phyloP scores from a whole-genome alignment of 2,329 filamentous ascomycete genomes.

The Camillea tinctor region DNA sequence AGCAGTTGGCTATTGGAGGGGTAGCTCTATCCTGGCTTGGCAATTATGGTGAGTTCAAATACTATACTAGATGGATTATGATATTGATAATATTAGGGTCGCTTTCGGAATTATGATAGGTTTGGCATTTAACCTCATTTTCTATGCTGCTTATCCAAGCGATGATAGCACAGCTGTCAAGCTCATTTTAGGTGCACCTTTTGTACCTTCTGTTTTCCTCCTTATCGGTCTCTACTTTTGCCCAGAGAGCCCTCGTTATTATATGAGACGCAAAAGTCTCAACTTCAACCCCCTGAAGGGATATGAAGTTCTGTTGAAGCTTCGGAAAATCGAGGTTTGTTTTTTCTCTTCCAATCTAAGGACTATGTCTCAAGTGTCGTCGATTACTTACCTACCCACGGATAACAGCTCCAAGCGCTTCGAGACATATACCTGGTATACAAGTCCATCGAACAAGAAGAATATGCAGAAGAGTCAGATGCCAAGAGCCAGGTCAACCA shows the following conservation, averaged over 20 bases:
- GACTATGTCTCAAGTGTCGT: background rate
- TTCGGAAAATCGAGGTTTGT: conserved; percentile 37
- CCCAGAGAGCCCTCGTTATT: conserved; percentile 40
- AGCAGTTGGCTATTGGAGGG: conserved; percentile 47
- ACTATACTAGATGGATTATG: background rate
- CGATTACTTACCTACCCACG: background rate
- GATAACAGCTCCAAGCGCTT: conserved; percentile 38
- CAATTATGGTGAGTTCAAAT: conserved; percentile 34
- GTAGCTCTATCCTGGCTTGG: conserved; percentile 47
- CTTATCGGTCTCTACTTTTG: conserved; percentile 37
- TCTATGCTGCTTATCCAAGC: conserved; percentile 23
- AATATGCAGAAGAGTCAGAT: conserved; percentile 12
- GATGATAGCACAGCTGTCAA: conserved; percentile 20
- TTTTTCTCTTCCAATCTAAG: too few relatives aligned
- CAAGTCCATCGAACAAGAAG: conserved; percentile 29
- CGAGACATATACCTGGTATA: conserved; percentile 42
- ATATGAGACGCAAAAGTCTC: conserved; percentile 36
- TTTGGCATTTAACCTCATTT: conserved; percentile 35
- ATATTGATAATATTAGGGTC: conserved; percentile 17
- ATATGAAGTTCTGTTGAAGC: conserved; percentile 32
- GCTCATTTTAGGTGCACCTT: conserved; percentile 37
- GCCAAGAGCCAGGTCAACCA: conserved; percentile 1
- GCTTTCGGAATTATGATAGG: conserved; percentile 26
- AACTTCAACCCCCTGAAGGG: conserved; percentile 36
- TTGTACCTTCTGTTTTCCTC: conserved; percentile 36